A percentile compares a stretch with the other conserved stretches of the same genome.
These are phyloP conservation scores for Dactylellina haptotyla DNA, from an alignment of 2,329 filamentous ascomycete species.

Conservation along the genomic window DNA sequence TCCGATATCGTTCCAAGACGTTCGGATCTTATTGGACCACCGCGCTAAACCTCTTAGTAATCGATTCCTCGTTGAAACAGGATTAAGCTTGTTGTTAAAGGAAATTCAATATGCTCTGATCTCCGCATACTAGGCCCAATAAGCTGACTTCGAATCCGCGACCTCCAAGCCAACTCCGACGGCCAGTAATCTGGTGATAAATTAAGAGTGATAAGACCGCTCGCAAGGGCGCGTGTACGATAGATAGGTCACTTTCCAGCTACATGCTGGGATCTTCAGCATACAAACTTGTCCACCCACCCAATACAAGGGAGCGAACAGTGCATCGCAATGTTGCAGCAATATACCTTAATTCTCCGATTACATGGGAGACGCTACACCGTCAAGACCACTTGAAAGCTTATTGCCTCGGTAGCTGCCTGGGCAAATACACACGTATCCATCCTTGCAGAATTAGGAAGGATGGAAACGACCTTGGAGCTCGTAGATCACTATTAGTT, in stretches of 20 bases:
- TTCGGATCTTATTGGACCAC: slow-evolving; percentile 3
- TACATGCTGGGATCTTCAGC: too few species aligned
- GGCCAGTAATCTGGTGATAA: slow-evolving; percentile 6
- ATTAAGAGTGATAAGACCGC: background rate
- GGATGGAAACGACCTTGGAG: slow-evolving; percentile 15
- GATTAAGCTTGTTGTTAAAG: background rate
- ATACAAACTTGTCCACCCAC: background rate
- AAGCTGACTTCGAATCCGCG: background rate
- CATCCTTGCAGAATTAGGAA: slow-evolving; percentile 49
- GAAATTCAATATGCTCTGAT: slow-evolving; percentile 2
- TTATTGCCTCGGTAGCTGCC: slow-evolving; percentile 50
- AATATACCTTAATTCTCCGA: slow-evolving; percentile 22
- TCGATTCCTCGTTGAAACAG: background rate
- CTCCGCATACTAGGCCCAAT: background rate
- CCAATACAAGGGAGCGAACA: slow-evolving; percentile 1
- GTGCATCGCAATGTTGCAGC: background rate
- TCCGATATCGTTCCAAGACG: background rate
- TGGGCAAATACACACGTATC: slow-evolving; percentile 41
- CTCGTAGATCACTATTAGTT: slow-evolving; percentile 26
- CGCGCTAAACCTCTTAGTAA: too few species aligned
- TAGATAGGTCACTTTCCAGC: slow-evolving; percentile 15
- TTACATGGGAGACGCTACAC: slow-evolving; percentile 2
- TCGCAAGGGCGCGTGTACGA: background rate
- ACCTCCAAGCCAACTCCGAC: slow-evolving; percentile 1
- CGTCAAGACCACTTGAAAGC: slow-evolving; percentile 16